Percentiles rank a stretch among this genome's conserved stretches.
phyloP scores from a whole-genome alignment of 768 basidiomycete species.

The Tricholoma bakamatsutake region DNA sequence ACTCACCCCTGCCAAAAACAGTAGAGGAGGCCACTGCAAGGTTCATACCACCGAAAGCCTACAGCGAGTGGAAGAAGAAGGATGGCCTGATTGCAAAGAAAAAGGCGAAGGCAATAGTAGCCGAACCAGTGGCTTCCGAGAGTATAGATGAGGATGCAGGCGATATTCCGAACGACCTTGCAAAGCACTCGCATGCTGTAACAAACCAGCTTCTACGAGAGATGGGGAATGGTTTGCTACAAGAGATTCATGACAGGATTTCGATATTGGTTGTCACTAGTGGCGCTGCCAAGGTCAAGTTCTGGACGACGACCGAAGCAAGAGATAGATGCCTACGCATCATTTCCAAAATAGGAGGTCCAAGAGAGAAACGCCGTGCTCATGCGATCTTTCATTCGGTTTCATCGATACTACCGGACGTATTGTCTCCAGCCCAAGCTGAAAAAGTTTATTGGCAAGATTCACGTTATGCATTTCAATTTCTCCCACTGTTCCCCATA shows the following conservation, averaged over 20 bases:
- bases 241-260: conserved; percentile 54
- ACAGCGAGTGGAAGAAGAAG: conserved; percentile 55
- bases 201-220: conserved; percentile 72
- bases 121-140: conserved; percentile 10
- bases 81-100: conserved; percentile 19
- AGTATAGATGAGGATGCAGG: conserved; percentile 22
- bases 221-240: conserved; percentile 54
- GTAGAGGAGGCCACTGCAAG: conserved; percentile 53
- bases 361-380: conserved; percentile 57
- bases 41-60: conserved; percentile 55
- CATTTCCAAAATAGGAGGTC: conserved; percentile 74
- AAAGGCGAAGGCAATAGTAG: conserved; percentile 1
- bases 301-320: conserved; percentile 82
- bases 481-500: conserved; percentile 56
- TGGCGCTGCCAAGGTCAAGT: conserved; percentile 34
- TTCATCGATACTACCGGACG: conserved; percentile 9
- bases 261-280: conserved; percentile 9
- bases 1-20: conserved; percentile 55
- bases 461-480: conserved; percentile 51
- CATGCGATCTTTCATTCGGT: conserved; percentile 48
- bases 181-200: conserved; percentile 64
- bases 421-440: conserved; percentile 21
- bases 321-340: conserved; percentile 69
- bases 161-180: conserved; percentile 31
- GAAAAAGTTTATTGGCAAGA: conserved; percentile 52